phyloP scores from a whole-genome alignment of 768 basidiomycete species.

The Tulasnella sp. region DNA sequence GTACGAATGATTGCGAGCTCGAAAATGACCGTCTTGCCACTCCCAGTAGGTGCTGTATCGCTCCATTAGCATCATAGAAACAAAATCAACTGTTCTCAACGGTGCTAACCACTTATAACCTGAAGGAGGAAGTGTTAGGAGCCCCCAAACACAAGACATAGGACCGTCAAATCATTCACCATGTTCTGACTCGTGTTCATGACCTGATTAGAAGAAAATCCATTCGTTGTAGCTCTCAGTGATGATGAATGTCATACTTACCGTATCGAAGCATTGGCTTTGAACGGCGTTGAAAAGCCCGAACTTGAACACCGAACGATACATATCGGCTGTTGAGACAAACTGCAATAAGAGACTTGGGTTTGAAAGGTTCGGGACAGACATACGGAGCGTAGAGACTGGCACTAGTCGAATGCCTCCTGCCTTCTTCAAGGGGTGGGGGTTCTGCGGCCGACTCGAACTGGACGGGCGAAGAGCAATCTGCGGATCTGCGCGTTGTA shows the following conservation, averaged over 20 bases:
- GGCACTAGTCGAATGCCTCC: conserved; percentile 52
- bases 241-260: conserved; percentile 32
- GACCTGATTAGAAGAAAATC: conserved; percentile 38
- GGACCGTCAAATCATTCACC: conserved; percentile 36
- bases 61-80: not conserved
- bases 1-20: conserved; percentile 82
- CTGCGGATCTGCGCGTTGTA: not conserved
- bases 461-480: not conserved
- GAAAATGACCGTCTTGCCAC: conserved; percentile 93
- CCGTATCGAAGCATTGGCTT: conserved; percentile 69
- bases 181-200: conserved; percentile 54
- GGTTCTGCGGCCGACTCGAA: not conserved
- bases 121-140: conserved; percentile 28
- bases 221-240: not conserved
- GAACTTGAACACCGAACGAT: conserved; percentile 76
- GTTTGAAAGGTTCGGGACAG: not conserved
- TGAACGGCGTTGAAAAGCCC: conserved; percentile 89
- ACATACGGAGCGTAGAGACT: conserved; percentile 64
- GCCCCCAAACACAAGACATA: not conserved
- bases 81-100: not conserved
- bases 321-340: conserved; percentile 57
- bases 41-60: conserved; percentile 80
- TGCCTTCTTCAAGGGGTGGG: not conserved
- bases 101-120: conserved; percentile 60
- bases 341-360: not conserved